Percentiles rank a stretch among this genome's conserved stretches.
phyloP scores from a whole-genome alignment of 768 basidiomycete species.

The Hypsizygus marmoreus region DNA sequence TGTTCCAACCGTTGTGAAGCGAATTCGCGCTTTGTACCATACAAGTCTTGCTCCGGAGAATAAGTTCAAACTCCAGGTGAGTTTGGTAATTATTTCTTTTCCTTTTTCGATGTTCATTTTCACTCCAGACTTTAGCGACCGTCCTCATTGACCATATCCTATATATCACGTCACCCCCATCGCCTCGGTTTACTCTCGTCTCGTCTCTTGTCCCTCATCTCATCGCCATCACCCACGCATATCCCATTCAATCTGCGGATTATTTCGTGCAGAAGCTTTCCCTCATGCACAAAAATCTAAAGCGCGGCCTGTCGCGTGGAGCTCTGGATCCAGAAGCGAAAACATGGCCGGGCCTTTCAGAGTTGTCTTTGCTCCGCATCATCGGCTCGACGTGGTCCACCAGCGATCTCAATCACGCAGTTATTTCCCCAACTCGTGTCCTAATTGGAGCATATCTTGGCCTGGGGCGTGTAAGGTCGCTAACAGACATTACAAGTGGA shows the following conservation, averaged over 20 bases:
- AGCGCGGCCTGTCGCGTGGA: conserved; percentile 75
- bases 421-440: conserved; percentile 82
- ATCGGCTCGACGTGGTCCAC: conserved; percentile 89
- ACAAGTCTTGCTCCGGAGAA: conserved; percentile 91
- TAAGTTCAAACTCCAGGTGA: conserved; percentile 88
- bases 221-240: conserved; percentile 72
- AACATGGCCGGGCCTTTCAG: conserved; percentile 88
- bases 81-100: conserved; percentile 23
- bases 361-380: conserved; percentile 78
- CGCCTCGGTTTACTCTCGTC: conserved; percentile 61
- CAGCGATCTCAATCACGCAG: conserved; percentile 90
- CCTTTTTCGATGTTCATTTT: not conserved
- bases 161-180: conserved; percentile 65
- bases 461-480: conserved; percentile 74
- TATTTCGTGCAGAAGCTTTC: conserved; percentile 80
- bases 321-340: conserved; percentile 59
- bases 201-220: conserved; percentile 77
- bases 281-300: conserved; percentile 94
- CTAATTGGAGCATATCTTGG: conserved; percentile 92
- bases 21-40: conserved; percentile 89
- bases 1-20: conserved; percentile 79
- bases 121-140: conserved; percentile 61
- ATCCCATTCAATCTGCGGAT: conserved; percentile 78
- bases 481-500: conserved; percentile 79
- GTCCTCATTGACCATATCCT: conserved; percentile 90